phyloP scores from a whole-genome alignment of 108 stramenopile genomes.

The Mediolabrus comicus region DNA sequence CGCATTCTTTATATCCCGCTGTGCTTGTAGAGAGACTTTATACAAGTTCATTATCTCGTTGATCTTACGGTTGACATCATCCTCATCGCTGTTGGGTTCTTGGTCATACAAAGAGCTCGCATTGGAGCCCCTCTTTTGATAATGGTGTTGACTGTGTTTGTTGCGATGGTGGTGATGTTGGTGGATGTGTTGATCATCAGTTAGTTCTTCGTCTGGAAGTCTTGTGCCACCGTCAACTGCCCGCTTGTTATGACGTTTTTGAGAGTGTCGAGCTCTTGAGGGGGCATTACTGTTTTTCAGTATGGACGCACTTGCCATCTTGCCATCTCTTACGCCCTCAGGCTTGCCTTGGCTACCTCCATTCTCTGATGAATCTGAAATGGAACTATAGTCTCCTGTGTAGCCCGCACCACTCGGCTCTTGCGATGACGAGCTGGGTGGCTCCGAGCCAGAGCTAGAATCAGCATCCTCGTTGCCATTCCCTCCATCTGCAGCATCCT shows the following conservation, averaged over 20 bases:
- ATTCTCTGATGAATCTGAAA: conserved; percentile 4
- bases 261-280: neutral
- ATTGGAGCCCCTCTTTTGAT: neutral
- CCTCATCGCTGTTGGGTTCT: neutral
- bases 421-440: neutral
- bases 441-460: neutral
- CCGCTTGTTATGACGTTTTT: neutral
- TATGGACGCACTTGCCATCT: neutral
- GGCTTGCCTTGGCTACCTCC: conserved; percentile 1
- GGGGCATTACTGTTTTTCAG: conserved; percentile 1
- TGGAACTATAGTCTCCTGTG: conserved; percentile 13
- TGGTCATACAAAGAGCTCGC: neutral
- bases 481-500: neutral
- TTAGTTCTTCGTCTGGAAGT: neutral
- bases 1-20: neutral
- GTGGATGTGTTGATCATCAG: neutral
- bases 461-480: neutral
- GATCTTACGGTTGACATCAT: conserved; percentile 9
- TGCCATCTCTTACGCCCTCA: neutral
- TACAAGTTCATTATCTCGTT: conserved; percentile 10
- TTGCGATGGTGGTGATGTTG: conserved; percentile 1
- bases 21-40: conserved; percentile 6
- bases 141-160: neutral
- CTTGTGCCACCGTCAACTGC: neutral
- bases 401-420: conserved; percentile 4